A percentile compares a stretch with the other conserved stretches of the same genome.
These are phyloP conservation scores for Amauroascus niger DNA, from an alignment of 2,329 filamentous ascomycete genomes.

Conservation along the genomic window DNA sequence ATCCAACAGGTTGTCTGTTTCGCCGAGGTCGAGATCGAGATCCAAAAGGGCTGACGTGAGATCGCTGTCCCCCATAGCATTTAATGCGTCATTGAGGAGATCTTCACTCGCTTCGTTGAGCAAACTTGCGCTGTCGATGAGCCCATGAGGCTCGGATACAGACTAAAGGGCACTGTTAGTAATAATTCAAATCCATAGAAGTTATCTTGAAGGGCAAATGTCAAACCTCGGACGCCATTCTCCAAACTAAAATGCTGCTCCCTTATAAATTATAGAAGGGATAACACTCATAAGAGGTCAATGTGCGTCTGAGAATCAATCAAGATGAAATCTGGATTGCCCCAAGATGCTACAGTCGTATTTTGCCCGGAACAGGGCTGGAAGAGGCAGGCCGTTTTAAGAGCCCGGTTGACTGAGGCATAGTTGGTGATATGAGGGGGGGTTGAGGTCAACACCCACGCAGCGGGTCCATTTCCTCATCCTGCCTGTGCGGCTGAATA, in stretches of 20 bases:
- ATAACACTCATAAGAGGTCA: no score
- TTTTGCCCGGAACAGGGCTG: no score
- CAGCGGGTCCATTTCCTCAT: no score
- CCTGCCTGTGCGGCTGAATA: background rate
- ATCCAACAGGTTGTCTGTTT: background rate
- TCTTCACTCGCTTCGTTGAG: background rate
- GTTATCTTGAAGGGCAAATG: background rate
- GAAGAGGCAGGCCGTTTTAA: no score
- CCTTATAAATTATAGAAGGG: background rate
- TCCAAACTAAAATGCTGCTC: background rate
- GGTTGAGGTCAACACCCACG: no score
- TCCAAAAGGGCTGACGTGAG: slow-evolving; percentile 1
- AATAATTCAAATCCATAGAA: background rate
- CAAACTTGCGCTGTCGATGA: background rate
- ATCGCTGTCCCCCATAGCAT: background rate
- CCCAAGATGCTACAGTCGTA: no score
- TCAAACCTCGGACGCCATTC: slow-evolving; percentile 1
- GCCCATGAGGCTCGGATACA: background rate
- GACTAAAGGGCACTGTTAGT: background rate
- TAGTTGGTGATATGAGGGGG: no score
- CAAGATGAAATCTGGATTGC: no score
- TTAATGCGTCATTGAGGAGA: slow-evolving; percentile 10
- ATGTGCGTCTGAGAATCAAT: no score
- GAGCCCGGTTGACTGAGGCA: no score
- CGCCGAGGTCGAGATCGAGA: slow-evolving; percentile 17